These are phyloP conservation scores for Glycine tomentella DNA, from an alignment of 306 rosid genomes.

Conservation along the genomic window DNA sequence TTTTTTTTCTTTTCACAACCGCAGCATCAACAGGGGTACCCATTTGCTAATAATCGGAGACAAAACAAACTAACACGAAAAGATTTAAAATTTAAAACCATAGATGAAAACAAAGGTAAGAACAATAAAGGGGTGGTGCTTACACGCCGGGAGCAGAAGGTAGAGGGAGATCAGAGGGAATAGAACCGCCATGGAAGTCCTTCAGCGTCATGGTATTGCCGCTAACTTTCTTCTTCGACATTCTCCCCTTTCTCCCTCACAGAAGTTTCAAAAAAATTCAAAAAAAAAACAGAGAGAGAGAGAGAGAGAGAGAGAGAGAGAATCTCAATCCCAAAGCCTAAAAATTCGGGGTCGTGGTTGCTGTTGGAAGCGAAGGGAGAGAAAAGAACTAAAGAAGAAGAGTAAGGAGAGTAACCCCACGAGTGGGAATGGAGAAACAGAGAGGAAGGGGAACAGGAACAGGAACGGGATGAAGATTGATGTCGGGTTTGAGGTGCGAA, in stretches of 20 bases:
- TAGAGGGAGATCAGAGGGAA: conserved; percentile 95
- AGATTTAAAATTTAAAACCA: not conserved
- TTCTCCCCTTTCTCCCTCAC: conserved; percentile 49
- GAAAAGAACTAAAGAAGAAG: too few species aligned
- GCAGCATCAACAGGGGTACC: conserved; percentile 6
- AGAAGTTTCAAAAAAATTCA: not conserved
- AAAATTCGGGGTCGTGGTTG: not conserved
- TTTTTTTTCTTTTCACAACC: not conserved
- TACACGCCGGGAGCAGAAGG: conserved; percentile 99
- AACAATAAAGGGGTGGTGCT: conserved; percentile 44
- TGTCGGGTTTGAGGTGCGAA: conserved; percentile 4
- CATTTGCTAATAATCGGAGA: conserved; percentile 6
- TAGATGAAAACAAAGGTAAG: not conserved
- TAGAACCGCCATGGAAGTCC: conserved; percentile 98
- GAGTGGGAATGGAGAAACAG: not conserved
- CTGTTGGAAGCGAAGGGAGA: not conserved
- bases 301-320: too few species aligned
- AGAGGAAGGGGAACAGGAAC: not conserved
- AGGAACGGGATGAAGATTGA: conserved; percentile 8
- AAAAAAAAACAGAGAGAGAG: too few species aligned
- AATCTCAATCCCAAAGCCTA: conserved; percentile 21
- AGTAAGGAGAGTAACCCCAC: conserved; percentile 32
- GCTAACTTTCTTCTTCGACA: conserved; percentile 97
- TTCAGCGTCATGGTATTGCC: conserved; percentile 97
- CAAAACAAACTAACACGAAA: not conserved